Evolutionary conservation across 805 yeast species (phyloP), one percentile per base, ranked within the genome.

Genomic region (Jamesozyma rosinii): DNA sequence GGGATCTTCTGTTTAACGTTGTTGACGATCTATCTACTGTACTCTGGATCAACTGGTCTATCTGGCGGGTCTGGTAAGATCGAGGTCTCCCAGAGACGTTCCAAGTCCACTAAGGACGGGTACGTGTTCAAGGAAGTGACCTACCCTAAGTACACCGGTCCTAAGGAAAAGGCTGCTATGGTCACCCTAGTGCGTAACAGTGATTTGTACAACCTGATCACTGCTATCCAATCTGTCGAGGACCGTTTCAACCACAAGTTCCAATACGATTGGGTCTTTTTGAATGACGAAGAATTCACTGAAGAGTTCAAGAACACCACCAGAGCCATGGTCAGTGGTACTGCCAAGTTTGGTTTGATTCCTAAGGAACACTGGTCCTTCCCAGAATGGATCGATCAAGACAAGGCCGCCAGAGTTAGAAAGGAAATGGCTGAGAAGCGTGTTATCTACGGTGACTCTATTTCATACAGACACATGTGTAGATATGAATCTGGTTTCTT

Each of bases 211-310:
- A 72, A 72, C 21, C 64, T 85, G 41, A 65, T 77, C 37, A 74
- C 69, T 27, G 78, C 94, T 6, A 82, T 85, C 47, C 72, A 85
- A 61, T 75, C 80, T 38, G 75, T 89, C 43, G 97, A 90, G 66
- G 97, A 88, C 63, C 72, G 96, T 49, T 90, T 92, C 72, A 90
- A 90, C 69, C 60, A 67, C 15, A 73, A 83, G 38, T 89, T 67
- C 67, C 73, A 83, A 49, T 90, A 90, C 59, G 97, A 94, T 54
- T 90, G 97, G 97, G 92, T 88, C 22, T 92, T 90, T 63, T 71
- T 90, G 54, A 90, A 90, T 63, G 96, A 90, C 61, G 87, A 80
- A 45, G 81, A 74, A 38, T 92, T 90, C 66, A 71, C 77, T 41
- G 88, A 85, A 2, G 92, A 86, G 54, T 90, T 92, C 64, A 85